These are phyloP conservation scores for Exophiala calicioides DNA, from an alignment of 2,329 filamentous ascomycete species.

Conservation along the genomic window DNA sequence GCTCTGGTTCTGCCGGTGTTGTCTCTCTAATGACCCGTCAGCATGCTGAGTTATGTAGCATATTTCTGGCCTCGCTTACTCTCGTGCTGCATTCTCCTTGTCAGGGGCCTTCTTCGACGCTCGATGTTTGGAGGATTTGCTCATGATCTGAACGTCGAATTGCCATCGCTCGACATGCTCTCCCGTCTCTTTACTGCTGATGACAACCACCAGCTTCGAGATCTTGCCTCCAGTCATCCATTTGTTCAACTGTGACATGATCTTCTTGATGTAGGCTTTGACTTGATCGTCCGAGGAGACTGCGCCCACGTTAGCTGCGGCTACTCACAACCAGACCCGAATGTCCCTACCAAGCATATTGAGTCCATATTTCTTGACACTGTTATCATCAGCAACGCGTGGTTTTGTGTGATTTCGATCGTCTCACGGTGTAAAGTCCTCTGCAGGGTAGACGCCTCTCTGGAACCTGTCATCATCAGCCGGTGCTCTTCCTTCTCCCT, in stretches of 20 bases:
- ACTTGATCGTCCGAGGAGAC: constrained; percentile 97
- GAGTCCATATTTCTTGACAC: constrained; percentile 98
- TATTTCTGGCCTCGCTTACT: constrained; percentile 44
- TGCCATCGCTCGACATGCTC: constrained; percentile 98
- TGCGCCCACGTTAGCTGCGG: constrained; percentile 37
- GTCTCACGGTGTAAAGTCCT: constrained; percentile 88
- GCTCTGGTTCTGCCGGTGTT: constrained; percentile 29
- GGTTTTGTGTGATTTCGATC: background rate
- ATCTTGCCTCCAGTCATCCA: constrained; percentile 99
- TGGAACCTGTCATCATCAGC: constrained; percentile 69
- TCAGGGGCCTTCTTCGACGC: constrained; percentile 55
- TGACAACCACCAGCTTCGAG: constrained; percentile 92
- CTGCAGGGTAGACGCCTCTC: constrained; percentile 78
- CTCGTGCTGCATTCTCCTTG: constrained; percentile 68
- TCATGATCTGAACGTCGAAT: constrained; percentile 77
- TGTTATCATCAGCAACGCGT: constrained; percentile 27
- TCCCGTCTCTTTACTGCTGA: constrained; percentile 95
- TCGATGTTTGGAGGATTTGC: constrained; percentile 52
- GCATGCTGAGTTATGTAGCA: background rate
- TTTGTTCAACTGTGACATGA: constrained; percentile 95
- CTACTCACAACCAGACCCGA: background rate
- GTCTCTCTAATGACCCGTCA: constrained; percentile 33
- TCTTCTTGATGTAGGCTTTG: constrained; percentile 98
- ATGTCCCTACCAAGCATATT: constrained; percentile 77
- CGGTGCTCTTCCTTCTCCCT: background rate